Conservation (phyloP, 257 asterid species). For the Penstemon eatonii region DNA sequence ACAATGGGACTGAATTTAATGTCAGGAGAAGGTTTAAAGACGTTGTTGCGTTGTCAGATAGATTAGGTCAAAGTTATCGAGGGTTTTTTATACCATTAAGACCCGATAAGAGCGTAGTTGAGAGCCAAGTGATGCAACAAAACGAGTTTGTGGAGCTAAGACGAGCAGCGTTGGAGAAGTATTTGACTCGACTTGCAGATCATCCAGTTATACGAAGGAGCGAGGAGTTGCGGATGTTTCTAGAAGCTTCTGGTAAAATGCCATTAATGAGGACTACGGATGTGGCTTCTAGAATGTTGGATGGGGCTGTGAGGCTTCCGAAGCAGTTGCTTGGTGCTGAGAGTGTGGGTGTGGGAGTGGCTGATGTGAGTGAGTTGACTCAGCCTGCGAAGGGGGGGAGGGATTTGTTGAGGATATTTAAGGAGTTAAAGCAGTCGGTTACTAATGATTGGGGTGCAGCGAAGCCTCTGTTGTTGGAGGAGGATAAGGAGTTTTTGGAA, state of each 20-base stretch:
- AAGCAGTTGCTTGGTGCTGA: constrained; percentile 56
- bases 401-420: constrained; percentile 72
- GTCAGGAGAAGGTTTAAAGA: constrained; percentile 92
- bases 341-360: constrained; percentile 32
- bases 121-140: constrained; percentile 93
- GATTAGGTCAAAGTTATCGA: constrained; percentile 69
- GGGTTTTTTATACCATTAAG: constrained; percentile 82
- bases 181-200: constrained; percentile 61
- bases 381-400: constrained; percentile 81
- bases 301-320: constrained; percentile 63
- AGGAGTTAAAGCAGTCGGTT: constrained; percentile 88
- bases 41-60: constrained; percentile 71
- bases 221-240: constrained; percentile 73
- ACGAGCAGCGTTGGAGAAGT: constrained; percentile 83
- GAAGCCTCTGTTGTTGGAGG: constrained; percentile 74
- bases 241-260: constrained; percentile 53
- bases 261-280: constrained; percentile 54
- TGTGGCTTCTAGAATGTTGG: constrained; percentile 65
- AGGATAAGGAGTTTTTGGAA: constrained; percentile 79
- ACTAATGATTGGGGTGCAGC: constrained; percentile 87
- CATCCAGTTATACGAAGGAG: constrained; percentile 72
- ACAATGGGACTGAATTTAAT: constrained; percentile 64
- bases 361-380: constrained; percentile 49
- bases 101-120: constrained; percentile 95
- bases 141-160: constrained; percentile 87